phyloP scores from a whole-genome alignment of 177 flowering plant genomes.

The Vitis hybrid region DNA sequence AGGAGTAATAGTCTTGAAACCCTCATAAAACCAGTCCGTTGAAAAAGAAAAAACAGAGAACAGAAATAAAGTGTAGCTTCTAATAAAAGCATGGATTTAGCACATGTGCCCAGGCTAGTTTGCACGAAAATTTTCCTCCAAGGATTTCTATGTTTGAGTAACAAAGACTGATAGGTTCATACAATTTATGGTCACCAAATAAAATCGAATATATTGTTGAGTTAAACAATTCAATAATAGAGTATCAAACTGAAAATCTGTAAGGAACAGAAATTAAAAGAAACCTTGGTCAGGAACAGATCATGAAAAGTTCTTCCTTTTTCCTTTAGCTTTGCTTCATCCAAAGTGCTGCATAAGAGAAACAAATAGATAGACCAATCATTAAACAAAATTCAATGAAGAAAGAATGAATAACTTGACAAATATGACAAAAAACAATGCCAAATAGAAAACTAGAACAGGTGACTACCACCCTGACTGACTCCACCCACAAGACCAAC shows the following conservation, averaged over 20 bases:
- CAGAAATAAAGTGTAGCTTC: neutral
- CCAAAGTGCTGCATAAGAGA: slow-evolving; percentile 60
- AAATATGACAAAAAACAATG: neutral
- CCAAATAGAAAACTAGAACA: no score
- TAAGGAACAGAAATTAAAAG: neutral
- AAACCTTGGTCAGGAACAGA: slow-evolving; percentile 87
- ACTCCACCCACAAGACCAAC: no score
- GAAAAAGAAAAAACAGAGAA: neutral
- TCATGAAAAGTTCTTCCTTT: slow-evolving; percentile 88
- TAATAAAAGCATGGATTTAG: neutral
- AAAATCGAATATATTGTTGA: neutral
- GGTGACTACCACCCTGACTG: no score
- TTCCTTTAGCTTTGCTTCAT: slow-evolving; percentile 90
- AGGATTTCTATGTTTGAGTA: no score
- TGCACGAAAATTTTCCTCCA: no score
- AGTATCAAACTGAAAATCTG: neutral
- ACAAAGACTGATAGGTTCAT: no score
- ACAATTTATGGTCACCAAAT: neutral
- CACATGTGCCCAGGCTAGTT: neutral
- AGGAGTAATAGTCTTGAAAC: neutral
- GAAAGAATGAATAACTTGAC: neutral
- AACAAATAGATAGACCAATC: neutral
- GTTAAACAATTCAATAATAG: no score
- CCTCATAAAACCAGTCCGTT: neutral
- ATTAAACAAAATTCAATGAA: slow-evolving; percentile 8